Evolutionary conservation across 75 land plant species (phyloP).

Genomic region (Chamaecyparis obtusa): DNA sequence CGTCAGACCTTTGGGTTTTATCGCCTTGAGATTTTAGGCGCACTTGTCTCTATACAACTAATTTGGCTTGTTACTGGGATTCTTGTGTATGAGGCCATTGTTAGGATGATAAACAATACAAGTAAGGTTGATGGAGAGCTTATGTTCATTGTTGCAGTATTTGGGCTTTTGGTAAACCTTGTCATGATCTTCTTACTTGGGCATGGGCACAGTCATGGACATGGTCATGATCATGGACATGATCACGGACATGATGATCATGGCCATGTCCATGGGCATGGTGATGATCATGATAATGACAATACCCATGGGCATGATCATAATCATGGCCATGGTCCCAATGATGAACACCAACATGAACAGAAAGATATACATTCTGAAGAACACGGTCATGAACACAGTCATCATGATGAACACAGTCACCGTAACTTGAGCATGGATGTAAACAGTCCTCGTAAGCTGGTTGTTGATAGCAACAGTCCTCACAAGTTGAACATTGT

Average conservation of each 20-base stretch:
- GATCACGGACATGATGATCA: slow-evolving; percentile 4
- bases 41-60: slow-evolving; percentile 47
- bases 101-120: slow-evolving; percentile 19
- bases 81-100: slow-evolving; percentile 52
- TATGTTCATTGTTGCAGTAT: slow-evolving; percentile 47
- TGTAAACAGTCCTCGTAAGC: neutral
- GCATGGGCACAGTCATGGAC: slow-evolving; percentile 27
- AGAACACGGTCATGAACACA: neutral
- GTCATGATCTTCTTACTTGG: slow-evolving; percentile 48
- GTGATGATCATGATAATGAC: neutral
- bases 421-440: neutral
- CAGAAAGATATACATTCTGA: neutral
- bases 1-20: slow-evolving; percentile 42
- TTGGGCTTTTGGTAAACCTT: slow-evolving; percentile 45
- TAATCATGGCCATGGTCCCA: neutral
- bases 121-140: slow-evolving; percentile 31
- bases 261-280: neutral
- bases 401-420: slow-evolving; percentile 1
- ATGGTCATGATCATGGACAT: slow-evolving; percentile 7
- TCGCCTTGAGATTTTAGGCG: slow-evolving; percentile 51
- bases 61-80: slow-evolving; percentile 61
- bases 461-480: neutral
- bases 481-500: neutral
- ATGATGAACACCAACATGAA: neutral
- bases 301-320: neutral